phyloP scores from a whole-genome alignment of 2,329 filamentous ascomycete species.

The Aspergillus caelatus region DNA sequence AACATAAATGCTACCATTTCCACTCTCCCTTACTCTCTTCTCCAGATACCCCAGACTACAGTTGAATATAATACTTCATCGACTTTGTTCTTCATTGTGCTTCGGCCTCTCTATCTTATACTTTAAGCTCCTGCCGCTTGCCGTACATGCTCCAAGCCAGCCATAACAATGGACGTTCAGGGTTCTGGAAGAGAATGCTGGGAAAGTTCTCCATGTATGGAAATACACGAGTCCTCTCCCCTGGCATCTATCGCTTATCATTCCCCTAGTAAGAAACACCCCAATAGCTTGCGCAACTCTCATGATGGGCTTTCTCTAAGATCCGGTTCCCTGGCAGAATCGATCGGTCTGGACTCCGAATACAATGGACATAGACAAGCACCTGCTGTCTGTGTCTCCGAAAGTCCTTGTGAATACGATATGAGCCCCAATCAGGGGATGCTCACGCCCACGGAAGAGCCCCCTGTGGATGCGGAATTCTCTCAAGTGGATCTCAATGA shows the following conservation, averaged over 20 bases:
- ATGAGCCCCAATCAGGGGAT: slow-evolving; percentile 18
- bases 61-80: not conserved
- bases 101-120: not conserved
- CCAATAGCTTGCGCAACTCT: not conserved
- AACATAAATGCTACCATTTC: slow-evolving; percentile 2
- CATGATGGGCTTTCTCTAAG: slow-evolving; percentile 20
- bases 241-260: slow-evolving; percentile 23
- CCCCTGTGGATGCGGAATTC: slow-evolving; percentile 30
- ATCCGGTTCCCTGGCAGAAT: slow-evolving; percentile 25
- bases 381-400: slow-evolving; percentile 11
- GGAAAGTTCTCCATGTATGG: slow-evolving; percentile 33
- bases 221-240: slow-evolving; percentile 30
- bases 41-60: not conserved
- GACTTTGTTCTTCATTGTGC: not conserved
- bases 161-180: slow-evolving; percentile 34
- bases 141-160: slow-evolving; percentile 26
- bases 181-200: slow-evolving; percentile 34
- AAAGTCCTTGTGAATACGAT: slow-evolving; percentile 12
- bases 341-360: slow-evolving; percentile 33
- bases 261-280: slow-evolving; percentile 31
- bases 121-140: not conserved
- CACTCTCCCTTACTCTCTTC: not conserved
- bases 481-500: slow-evolving; percentile 68
- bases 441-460: slow-evolving; percentile 14
- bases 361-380: slow-evolving; percentile 26